phyloP scores from a whole-genome alignment of 495 filamentous ascomycete species.

The Penicillium pulvis region DNA sequence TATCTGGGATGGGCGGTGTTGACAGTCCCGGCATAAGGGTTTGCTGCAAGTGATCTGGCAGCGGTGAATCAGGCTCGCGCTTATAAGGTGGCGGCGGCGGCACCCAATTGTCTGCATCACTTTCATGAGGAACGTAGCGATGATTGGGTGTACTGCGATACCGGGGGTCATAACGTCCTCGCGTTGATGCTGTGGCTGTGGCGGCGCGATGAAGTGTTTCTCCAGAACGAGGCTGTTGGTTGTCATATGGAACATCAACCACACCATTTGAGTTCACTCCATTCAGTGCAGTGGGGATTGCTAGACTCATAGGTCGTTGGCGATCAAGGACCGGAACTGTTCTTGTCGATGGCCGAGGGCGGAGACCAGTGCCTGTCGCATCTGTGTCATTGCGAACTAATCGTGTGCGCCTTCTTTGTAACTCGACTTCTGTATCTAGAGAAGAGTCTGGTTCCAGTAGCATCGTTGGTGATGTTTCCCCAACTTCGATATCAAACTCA shows the following conservation, averaged over 20 bases:
- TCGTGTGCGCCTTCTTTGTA: slow-evolving; percentile 72
- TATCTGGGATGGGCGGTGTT: not conserved
- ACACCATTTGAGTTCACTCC: slow-evolving; percentile 19
- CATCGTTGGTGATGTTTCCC: slow-evolving; percentile 65
- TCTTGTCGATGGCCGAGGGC: slow-evolving; percentile 14
- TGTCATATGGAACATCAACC: slow-evolving; percentile 65
- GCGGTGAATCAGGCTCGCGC: slow-evolving; percentile 62
- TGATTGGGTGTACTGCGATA: slow-evolving; percentile 29
- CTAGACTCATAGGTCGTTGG: slow-evolving; percentile 27
- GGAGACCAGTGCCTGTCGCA: slow-evolving; percentile 19
- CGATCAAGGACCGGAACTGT: slow-evolving; percentile 9
- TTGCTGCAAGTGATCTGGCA: slow-evolving; percentile 55
- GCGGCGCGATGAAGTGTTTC: slow-evolving; percentile 77
- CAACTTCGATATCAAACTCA: slow-evolving; percentile 73
- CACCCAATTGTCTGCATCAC: slow-evolving; percentile 90
- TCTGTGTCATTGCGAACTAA: slow-evolving; percentile 37
- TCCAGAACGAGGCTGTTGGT: slow-evolving; percentile 74
- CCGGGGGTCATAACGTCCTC: slow-evolving; percentile 58
- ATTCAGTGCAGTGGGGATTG: slow-evolving; percentile 24
- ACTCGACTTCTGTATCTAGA: slow-evolving; percentile 78
- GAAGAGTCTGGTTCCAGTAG: slow-evolving; percentile 76
- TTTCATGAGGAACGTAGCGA: slow-evolving; percentile 72
- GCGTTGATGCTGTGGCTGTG: slow-evolving; percentile 72
- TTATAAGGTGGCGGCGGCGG: slow-evolving; percentile 89
- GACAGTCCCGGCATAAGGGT: slow-evolving; percentile 34